Base-by-base conservation (phyloP, 305 asterid species). In the Solanum hybrid region DNA sequence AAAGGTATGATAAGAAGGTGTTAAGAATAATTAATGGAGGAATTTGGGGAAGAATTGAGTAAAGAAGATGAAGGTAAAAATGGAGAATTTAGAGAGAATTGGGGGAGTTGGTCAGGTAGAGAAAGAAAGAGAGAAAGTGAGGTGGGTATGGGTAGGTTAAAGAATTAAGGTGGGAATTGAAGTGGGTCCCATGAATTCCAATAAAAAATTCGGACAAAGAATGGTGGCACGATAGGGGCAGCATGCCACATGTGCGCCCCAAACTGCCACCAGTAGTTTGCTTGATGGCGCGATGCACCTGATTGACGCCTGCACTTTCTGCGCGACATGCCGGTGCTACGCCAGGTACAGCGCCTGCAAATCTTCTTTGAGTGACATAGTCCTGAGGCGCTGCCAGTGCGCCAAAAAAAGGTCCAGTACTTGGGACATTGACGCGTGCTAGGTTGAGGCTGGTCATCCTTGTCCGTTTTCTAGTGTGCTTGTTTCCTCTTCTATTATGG, bases 311-410 rank as follows among this genome's bases (percentile, higher is more conserved):
- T 46, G 0, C 64, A 14, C 64, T 3, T 46, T 46, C 1, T 46
- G 64, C 22, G 22, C 0, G 22, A 46, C 64, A 46, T 6, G 64
- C 0, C 8, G 7, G 64, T 46, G 64, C 22, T 14, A 46, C 22
- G 8, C 3, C 1, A 46, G 64, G 64, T 46, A 46, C 0, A 1
- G 0, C 3, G 0, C 64, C 22, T 5, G 22, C 0, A 51, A 51
- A 51, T 6, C 66, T 51, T 6, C 10, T 16, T 46, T 2, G 64
- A 4, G 10, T 0, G n/a, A 17, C n/a, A 4, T 51, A 51, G 66
- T 3, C n/a, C 66, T 0, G 4, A 16, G 66, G 66, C 10, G 0
- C 66, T 16, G 2, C n/a, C n/a, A 51, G 66, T 51, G 66, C 66
- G n/a, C 66, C n/a, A 46, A 46, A 46, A 46, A 46, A 46, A 5